phyloP scores from a whole-genome alignment of 2,329 filamentous ascomycete species.

The Lachnum nothofagi region DNA sequence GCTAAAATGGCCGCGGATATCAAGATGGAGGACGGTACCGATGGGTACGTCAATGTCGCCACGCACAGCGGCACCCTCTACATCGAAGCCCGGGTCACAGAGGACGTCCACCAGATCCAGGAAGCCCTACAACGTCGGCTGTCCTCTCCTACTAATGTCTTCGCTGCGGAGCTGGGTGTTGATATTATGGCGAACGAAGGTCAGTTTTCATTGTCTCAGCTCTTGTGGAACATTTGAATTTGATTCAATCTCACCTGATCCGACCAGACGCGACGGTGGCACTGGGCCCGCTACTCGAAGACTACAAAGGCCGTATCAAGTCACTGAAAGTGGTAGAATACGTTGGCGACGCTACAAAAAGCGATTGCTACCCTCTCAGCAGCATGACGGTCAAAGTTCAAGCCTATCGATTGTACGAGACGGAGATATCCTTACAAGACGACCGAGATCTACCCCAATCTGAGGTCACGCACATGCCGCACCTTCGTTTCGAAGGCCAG shows the following conservation, averaged over 20 bases:
- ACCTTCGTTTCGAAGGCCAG: slow-evolving; percentile 20
- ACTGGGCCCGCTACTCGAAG: slow-evolving; percentile 11
- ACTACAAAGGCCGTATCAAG: slow-evolving; percentile 9
- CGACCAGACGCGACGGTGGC: not conserved
- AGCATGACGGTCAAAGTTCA: slow-evolving; percentile 18
- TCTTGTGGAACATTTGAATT: no score
- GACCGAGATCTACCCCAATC: slow-evolving; percentile 17
- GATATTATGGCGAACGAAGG: slow-evolving; percentile 16
- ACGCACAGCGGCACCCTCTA: slow-evolving; percentile 15
- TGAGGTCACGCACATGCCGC: slow-evolving; percentile 25
- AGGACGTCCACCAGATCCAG: slow-evolving; percentile 1
- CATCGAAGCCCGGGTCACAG: slow-evolving; percentile 15
- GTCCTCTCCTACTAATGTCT: slow-evolving; percentile 1
- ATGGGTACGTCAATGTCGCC: not conserved
- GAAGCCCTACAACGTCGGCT: slow-evolving; percentile 13
- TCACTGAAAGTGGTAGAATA: slow-evolving; percentile 28
- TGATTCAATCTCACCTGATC: not conserved
- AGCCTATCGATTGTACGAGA: slow-evolving; percentile 16
- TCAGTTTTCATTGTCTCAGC: no score
- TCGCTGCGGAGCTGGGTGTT: slow-evolving; percentile 15
- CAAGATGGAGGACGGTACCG: not conserved
- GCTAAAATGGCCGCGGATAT: no score
- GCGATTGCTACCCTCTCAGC: slow-evolving; percentile 14
- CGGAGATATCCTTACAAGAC: slow-evolving; percentile 3
- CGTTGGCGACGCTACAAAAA: slow-evolving; percentile 11